Evolutionary conservation across 2,329 filamentous ascomycete genomes (phyloP), one percentile per base, ranked within the genome.

Genomic region (Ophiostoma sp.): DNA sequence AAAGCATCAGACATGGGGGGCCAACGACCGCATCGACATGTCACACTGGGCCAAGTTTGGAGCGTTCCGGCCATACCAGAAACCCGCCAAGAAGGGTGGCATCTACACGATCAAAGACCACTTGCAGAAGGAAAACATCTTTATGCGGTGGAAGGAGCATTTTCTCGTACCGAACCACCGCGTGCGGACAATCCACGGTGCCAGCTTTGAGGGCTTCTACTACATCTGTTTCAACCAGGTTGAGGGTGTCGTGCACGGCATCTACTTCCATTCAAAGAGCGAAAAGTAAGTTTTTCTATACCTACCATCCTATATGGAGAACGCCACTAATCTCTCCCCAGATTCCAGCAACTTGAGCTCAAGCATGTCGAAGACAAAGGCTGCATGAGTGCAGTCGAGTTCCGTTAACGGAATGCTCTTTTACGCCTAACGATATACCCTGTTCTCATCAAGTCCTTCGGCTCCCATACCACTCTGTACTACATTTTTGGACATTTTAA

Each of bases 81-180:
- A 86, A 74, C 81, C 83, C 69, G 84, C 83, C 63, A 87, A 84
- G 73, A 85, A 85, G 16, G 77, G 86, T 82, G 77, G 86, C 82
- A 65, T 87, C 36, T 78, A 83, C 41, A 73, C 76, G 81, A 82
- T 87, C 81, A 81, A 88, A 81, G 89, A 96, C 73, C 86, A 89
- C 73, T 85, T 87, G 64, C 90, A 96, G 76, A 84, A 88, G 72
- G 93, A 97, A 73, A 89, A 96, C 76, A 89, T 99, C 44, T 99
- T 97, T 76, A 99, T 99, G 95, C 88, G 95, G 70, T 99, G 95
- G 95, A 99, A 99, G 79, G 95, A 99, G 76, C 93, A 96, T 75
- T 99, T 99, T 75, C 82, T 99, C 0, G 95, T 99, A 0, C 95
- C 95, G 1, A 93, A 99, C 75, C 95, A 99, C 77, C 87, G 91